A percentile compares a stretch with the other conserved stretches of the same genome.
phyloP scores from a whole-genome alignment of 306 rosid species.

The Prosopis cineraria region DNA sequence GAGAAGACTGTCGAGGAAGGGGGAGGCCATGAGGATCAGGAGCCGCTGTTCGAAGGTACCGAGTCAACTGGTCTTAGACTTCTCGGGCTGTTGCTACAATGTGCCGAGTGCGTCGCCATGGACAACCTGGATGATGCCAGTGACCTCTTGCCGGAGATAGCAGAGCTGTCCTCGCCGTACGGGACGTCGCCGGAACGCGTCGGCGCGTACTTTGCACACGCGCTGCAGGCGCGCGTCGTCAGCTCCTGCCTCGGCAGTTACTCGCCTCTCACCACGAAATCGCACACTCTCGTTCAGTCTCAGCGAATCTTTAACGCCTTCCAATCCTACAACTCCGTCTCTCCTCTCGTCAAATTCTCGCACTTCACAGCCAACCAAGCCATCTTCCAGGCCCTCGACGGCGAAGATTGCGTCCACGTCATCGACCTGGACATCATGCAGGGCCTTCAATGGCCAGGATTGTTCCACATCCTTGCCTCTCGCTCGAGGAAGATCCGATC shows the following conservation, averaged over 20 bases:
- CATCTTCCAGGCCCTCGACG: constrained; percentile 87
- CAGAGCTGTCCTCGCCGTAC: constrained; percentile 84
- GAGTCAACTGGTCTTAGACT: constrained; percentile 76
- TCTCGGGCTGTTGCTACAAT: constrained; percentile 80
- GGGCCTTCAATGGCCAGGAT: constrained; percentile 98
- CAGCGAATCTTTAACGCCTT: constrained; percentile 80
- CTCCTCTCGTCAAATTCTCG: constrained; percentile 86
- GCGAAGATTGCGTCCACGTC: constrained; percentile 92
- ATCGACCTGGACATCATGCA: constrained; percentile 98
- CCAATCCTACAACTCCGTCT: constrained; percentile 87
- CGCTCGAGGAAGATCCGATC: constrained; percentile 81
- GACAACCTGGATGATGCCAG: constrained; percentile 72
- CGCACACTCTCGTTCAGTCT: constrained; percentile 60
- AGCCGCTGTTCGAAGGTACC: constrained; percentile 25
- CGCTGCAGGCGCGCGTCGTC: constrained; percentile 86
- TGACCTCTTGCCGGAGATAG: constrained; percentile 84
- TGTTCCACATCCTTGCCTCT: constrained; percentile 95
- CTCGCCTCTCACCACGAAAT: constrained; percentile 59
- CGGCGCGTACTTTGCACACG: constrained; percentile 90
- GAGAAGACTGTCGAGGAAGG: constrained; percentile 40
- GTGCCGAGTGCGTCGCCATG: constrained; percentile 93
- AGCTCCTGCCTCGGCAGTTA: constrained; percentile 74
- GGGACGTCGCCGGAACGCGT: constrained; percentile 90
- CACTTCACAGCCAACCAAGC: constrained; percentile 99
- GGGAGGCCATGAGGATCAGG: constrained; percentile 37